Percentiles rank a stretch among this genome's conserved stretches.
Conservation (phyloP, 2,329 filamentous ascomycete species). For the Fusarium virguliforme region DNA sequence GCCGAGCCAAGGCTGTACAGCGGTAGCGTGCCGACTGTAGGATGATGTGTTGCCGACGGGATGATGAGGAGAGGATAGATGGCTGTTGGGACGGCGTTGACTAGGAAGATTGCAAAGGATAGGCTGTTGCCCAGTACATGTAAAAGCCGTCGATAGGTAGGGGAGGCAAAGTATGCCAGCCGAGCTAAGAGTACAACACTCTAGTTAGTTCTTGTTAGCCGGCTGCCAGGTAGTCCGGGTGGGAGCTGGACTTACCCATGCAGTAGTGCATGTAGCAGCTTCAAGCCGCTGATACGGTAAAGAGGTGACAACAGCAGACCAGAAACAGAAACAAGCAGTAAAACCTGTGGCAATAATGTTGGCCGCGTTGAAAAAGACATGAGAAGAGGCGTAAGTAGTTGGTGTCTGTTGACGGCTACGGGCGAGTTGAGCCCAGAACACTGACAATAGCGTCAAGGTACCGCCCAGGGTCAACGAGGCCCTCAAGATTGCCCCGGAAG, state of each 20-base stretch:
- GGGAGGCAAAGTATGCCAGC: not conserved
- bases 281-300: not conserved
- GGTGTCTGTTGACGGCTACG: constrained; percentile 4
- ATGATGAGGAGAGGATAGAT: not conserved
- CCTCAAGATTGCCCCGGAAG: not conserved
- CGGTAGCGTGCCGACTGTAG: not conserved
- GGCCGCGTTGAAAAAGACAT: constrained; percentile 6
- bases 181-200: not conserved
- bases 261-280: not conserved
- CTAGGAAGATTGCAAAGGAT: not conserved
- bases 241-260: not conserved
- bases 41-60: not conserved
- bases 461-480: not conserved
- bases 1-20: not conserved
- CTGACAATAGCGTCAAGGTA: not conserved
- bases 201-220: not conserved
- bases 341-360: not conserved
- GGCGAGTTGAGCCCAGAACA: constrained; percentile 5
- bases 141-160: not conserved
- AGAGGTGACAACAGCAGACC: not conserved
- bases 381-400: not conserved
- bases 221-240: not conserved
- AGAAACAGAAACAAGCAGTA: not conserved
- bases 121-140: not conserved
- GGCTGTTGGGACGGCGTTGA: not conserved